Base-by-base conservation (phyloP, 176 grass and related monocot genomes). In the Thalia dealbata region DNA sequence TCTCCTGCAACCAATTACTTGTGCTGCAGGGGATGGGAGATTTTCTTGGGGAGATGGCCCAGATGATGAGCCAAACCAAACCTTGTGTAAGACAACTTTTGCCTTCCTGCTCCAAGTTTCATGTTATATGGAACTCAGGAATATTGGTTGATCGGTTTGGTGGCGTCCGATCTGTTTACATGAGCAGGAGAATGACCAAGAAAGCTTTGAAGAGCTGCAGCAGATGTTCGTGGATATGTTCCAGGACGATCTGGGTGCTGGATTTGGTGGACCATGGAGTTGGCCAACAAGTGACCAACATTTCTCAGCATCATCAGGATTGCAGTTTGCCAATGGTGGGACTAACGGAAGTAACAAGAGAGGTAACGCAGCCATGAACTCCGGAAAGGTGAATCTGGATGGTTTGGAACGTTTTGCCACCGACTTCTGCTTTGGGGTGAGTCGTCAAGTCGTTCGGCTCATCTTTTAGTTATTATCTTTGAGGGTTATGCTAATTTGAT, bases 191-290 rank as follows among this genome's bases (percentile, higher is more conserved):
- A 81, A 84, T 1, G 77, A 64, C 50, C 52, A 82, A 48, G 89
- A 91, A 74, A 97, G 83, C 85, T 90, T 97, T 50, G 88, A 96
- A 75, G 92, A 96, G 50, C 71, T 96, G 55, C 92, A 96, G 81
- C 88, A 79, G 67, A 56, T 96, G 68, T 96, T 96, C 11, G 84
- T 91, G 55, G 88, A 96, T 56, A 89, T 96, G 86, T 96, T 96
- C 76, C 92, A 87, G 74, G 79, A 79, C 64, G 92, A 96, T 80
- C 50, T 96, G 29, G 79, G 81, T 66, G 76, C 88, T 0, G 88
- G 92, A 58, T 91, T 89, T 56, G 86, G 86, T 42, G 23, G 69
- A 73, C 84, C 78, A 46, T 61, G 61, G 77, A 65, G 21, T 75
- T 80, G 65, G 65, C 71, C 15, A 58, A 68, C 65, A 19, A 13